These are phyloP conservation scores for Corymbia calophylla DNA, from an alignment of 441 rosid species.

Conservation along the genomic window DNA sequence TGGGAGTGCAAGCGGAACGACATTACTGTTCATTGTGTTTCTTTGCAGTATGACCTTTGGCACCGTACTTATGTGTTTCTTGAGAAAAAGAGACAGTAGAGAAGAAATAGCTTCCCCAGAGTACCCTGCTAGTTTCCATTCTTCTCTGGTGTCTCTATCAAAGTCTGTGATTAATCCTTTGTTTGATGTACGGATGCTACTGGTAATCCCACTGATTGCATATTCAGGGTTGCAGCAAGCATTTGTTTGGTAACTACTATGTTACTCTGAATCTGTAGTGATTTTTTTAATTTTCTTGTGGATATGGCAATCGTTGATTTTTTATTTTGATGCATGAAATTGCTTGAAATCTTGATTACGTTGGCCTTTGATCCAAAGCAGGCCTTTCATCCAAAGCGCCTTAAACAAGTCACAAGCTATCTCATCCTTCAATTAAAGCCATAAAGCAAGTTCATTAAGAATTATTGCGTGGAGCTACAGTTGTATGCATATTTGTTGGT, in stretches of 20 bases:
- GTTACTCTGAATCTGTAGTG: not conserved
- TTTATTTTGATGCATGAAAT: not conserved
- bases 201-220: constrained; percentile 75
- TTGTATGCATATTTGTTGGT: not conserved
- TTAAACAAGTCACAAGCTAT: not conserved
- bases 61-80: constrained; percentile 67
- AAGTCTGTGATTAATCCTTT: constrained; percentile 62
- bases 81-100: constrained; percentile 47
- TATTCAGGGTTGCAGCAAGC: constrained; percentile 96
- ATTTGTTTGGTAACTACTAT: constrained; percentile 64
- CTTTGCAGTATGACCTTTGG: constrained; percentile 74
- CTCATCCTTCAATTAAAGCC: not conserved
- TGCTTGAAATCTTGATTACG: not conserved
- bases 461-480: not conserved
- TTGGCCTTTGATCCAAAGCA: not conserved
- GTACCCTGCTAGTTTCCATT: constrained; percentile 41
- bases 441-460: not conserved
- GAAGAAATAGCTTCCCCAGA: constrained; percentile 33
- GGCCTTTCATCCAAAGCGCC: not conserved
- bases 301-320: not conserved
- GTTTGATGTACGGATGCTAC: constrained; percentile 63
- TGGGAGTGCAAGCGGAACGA: constrained; percentile 64
- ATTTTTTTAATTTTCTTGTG: not conserved
- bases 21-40: constrained; percentile 66
- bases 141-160: constrained; percentile 37